Conservation (phyloP, 495 filamentous ascomycete species). For the Neurospora sp. region DNA sequence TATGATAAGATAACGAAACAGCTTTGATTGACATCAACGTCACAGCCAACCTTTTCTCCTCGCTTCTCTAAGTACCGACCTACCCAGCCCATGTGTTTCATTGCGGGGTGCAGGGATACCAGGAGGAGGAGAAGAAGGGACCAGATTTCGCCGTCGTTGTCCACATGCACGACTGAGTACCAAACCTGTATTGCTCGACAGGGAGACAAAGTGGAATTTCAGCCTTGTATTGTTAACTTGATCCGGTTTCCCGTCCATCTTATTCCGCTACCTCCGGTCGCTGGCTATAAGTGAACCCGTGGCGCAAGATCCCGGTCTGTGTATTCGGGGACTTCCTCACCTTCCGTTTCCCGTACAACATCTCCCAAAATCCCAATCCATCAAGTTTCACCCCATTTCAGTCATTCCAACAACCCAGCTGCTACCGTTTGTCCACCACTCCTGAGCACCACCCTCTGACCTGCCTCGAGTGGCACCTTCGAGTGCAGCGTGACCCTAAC, state of each 20-base stretch:
- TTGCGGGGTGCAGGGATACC: not conserved
- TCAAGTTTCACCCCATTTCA: not conserved
- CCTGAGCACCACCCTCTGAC: conserved; percentile 70
- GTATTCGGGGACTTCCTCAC: not conserved
- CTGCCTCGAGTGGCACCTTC: conserved; percentile 68
- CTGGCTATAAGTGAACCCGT: not conserved
- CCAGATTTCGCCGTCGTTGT: not conserved
- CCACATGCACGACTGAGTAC: not conserved
- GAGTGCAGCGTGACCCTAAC: conserved; percentile 61
- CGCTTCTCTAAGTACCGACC: not conserved
- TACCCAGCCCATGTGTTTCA: not conserved
- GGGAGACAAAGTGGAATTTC: not conserved
- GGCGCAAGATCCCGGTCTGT: not conserved
- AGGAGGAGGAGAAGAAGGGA: not conserved
- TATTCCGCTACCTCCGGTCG: not conserved
- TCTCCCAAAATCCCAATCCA: not conserved
- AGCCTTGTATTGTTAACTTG: not conserved
- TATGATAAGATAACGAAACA: not conserved
- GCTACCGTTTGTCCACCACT: conserved; percentile 73
- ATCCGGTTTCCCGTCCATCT: not conserved
- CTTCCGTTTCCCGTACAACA: not conserved
- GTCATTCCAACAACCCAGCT: conserved; percentile 69
- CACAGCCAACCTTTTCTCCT: not conserved
- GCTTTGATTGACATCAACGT: not conserved
- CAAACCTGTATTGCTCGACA: not conserved